Evolutionary conservation across 192 early-diverging fungal genomes (phyloP), one percentile per base, ranked within the genome.

Genomic region (Backusella macrospora): DNA sequence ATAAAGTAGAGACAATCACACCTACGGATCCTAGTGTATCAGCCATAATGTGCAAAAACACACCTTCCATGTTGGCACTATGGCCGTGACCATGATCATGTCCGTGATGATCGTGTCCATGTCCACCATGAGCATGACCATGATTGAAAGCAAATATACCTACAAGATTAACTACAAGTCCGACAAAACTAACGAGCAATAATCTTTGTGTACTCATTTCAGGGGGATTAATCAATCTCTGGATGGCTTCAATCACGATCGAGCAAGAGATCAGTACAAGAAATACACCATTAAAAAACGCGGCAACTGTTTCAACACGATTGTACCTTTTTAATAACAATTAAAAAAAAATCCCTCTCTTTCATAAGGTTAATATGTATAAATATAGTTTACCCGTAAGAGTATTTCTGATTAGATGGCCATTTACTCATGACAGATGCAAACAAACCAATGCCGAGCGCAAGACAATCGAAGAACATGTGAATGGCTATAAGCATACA

Each of bases 401-500:
- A 86, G 71, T 85, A 98, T 26, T 88, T 81, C 39, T 88, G 86
- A 70, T 93, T 94, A n/a, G 90, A 83, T 16, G 90, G 94, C 94
- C 97, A 96, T 79, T 94, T 96, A 71, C 90, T 90, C 87, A 97
- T 91, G 2, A 97, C 94, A 2, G 93, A 89, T 8, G 97, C 97
- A 67, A 92, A 85, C 9, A 99, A 80, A 34, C 94, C 94, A 42
- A 97, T 88, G 3, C 91, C 92, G 73, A 99, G 76, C 6, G 96
- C 96, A 78, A 96, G 84, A 69, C 94, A 96, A 82, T 99, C 97
- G 83, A 99, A 99, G 70, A 97, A 89, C 97, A 99, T 99, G 81
- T 99, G 97, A 65, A 97, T 94, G 16, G 97, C 97, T 89, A 75
- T 10, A 0, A 34, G 29, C 29, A 34, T 34, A 34, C 29, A 34